phyloP scores from a whole-genome alignment of 2,329 filamentous ascomycete genomes.

The Davidsoniella eucalypti region DNA sequence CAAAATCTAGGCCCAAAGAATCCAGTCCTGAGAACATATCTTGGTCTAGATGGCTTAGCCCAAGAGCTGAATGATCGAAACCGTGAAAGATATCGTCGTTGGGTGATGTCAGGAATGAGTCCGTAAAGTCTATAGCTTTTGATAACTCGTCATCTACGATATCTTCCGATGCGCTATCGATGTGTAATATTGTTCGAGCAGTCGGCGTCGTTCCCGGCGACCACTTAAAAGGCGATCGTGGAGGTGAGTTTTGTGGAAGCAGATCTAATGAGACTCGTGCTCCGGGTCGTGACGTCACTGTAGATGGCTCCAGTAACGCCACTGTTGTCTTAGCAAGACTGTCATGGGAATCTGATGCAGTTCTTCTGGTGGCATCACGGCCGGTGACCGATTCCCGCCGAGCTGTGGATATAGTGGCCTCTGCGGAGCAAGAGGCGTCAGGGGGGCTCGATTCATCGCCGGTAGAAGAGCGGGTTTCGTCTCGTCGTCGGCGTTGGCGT shows the following conservation, averaged over 20 bases:
- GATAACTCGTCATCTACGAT: not conserved
- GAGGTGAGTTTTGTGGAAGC: not conserved
- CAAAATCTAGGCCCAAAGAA: constrained; percentile 4
- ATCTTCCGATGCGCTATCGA: not conserved
- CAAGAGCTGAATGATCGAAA: no score
- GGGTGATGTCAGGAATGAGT: constrained; percentile 18
- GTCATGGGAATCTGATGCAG: no score
- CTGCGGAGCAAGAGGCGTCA: not conserved
- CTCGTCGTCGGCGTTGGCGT: constrained; percentile 21
- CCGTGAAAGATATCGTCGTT: constrained; percentile 19
- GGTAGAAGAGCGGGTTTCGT: not conserved
- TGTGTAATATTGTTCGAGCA: not conserved
- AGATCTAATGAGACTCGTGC: no score
- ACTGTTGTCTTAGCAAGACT: no score
- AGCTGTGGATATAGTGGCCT: not conserved
- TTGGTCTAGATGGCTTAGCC: no score
- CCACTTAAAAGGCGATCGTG: not conserved
- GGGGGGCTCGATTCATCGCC: not conserved
- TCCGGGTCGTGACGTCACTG: no score
- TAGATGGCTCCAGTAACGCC: no score
- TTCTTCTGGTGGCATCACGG: no score
- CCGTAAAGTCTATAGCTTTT: not conserved
- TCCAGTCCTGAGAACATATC: constrained; percentile 1
- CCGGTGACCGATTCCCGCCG: not conserved
- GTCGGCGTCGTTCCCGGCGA: not conserved